These are phyloP conservation scores for Domatiomyces globalis DNA, from an alignment of 2,329 filamentous ascomycete genomes.

Conservation along the genomic window DNA sequence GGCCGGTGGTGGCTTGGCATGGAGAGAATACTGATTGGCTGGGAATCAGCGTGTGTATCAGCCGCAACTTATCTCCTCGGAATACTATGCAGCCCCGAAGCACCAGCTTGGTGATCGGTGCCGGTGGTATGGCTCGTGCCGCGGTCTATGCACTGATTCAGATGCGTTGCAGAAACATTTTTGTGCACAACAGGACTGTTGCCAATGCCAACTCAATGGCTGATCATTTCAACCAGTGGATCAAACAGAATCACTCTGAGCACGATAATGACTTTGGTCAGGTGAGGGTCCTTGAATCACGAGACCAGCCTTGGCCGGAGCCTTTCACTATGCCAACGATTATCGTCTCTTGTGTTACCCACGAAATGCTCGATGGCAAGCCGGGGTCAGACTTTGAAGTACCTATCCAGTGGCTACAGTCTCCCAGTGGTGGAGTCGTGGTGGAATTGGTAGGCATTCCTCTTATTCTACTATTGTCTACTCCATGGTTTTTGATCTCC, in stretches of 20 bases:
- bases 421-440: constrained; percentile 60
- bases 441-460: constrained; percentile 40
- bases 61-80: constrained; percentile 29
- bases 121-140: constrained; percentile 64
- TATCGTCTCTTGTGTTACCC: constrained; percentile 61
- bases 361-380: constrained; percentile 44
- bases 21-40: constrained; percentile 34
- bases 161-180: constrained; percentile 60
- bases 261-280: constrained; percentile 27
- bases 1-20: constrained; percentile 29
- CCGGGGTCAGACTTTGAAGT: constrained; percentile 57
- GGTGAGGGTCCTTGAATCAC: constrained; percentile 42
- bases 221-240: constrained; percentile 50
- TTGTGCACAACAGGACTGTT: constrained; percentile 57
- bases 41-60: constrained; percentile 30
- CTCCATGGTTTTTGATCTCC: not conserved
- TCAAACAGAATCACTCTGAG: constrained; percentile 27
- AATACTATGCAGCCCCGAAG: constrained; percentile 41
- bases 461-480: not conserved
- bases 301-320: constrained; percentile 50
- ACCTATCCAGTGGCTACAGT: constrained; percentile 55
- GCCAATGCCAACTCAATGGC: constrained; percentile 55
- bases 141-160: constrained; percentile 67
- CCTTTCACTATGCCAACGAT: constrained; percentile 53
- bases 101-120: constrained; percentile 41